Evolutionary conservation across 2,329 filamentous ascomycete species (phyloP).

Genomic region (Triangularia setosa): DNA sequence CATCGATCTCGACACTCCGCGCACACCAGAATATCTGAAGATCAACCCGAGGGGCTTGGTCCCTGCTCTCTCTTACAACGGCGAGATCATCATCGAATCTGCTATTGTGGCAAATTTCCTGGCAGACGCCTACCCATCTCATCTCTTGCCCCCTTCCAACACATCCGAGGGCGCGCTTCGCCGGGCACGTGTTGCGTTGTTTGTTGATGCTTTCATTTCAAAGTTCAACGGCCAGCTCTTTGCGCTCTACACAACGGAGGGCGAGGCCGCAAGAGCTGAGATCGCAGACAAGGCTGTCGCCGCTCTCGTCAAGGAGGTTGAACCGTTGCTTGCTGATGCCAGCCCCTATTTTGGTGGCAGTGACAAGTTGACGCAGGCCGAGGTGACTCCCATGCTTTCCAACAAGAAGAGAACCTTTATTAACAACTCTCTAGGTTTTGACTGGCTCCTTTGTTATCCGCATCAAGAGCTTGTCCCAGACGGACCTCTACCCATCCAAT

Average conservation of each 20-base stretch:
- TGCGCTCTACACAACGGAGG: constrained; percentile 42
- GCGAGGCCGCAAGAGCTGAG: constrained; percentile 47
- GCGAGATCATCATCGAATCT: constrained; percentile 68
- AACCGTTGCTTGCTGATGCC: constrained; percentile 58
- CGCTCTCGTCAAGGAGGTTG: constrained; percentile 64
- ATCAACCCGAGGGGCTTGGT: constrained; percentile 78
- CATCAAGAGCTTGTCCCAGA: constrained; percentile 37
- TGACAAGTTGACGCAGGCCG: constrained; percentile 64
- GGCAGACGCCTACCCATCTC: constrained; percentile 64
- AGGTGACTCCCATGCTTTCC: constrained; percentile 49
- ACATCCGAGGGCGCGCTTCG: constrained; percentile 53
- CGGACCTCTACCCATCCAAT: constrained; percentile 48
- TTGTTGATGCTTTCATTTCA: constrained; percentile 40
- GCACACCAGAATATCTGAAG: constrained; percentile 69
- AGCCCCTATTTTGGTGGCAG: constrained; percentile 63
- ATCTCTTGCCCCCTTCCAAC: constrained; percentile 56
- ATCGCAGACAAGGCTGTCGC: constrained; percentile 49
- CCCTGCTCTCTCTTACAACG: constrained; percentile 63
- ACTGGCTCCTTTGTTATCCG: constrained; percentile 26
- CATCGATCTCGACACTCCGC: constrained; percentile 66
- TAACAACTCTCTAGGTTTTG: constrained; percentile 17
- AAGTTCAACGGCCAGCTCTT: constrained; percentile 43
- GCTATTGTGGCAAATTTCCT: constrained; percentile 69
- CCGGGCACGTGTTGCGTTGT: constrained; percentile 66
- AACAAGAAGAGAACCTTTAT: constrained; percentile 7